Conservation (phyloP, 139 green algal genomes). For the Picochlorum sp. region DNA sequence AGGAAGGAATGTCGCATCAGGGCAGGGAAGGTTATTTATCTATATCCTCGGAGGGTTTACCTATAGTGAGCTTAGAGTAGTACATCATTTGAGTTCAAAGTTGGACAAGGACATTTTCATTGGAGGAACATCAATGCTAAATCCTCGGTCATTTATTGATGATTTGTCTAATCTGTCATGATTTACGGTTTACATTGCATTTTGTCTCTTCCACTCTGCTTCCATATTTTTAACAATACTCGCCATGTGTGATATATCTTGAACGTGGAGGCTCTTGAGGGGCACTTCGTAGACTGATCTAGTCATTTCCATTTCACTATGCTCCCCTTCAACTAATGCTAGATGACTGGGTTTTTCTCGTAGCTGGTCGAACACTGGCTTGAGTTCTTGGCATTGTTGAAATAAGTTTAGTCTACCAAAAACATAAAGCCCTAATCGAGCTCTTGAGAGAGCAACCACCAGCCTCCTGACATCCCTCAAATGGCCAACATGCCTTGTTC, state of each 20-base stretch:
- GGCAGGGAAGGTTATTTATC: slow-evolving; percentile 56
- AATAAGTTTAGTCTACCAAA: slow-evolving; percentile 82
- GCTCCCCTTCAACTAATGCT: slow-evolving; percentile 48
- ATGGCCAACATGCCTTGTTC: slow-evolving; percentile 83
- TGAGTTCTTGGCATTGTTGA: slow-evolving; percentile 87
- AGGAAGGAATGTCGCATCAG: background rate
- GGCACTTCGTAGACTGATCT: slow-evolving; percentile 15
- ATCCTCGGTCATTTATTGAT: slow-evolving; percentile 55
- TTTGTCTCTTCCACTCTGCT: slow-evolving; percentile 29
- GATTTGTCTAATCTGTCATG: slow-evolving; percentile 35
- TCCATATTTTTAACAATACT: slow-evolving; percentile 44
- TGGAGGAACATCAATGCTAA: slow-evolving; percentile 64
- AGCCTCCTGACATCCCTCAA: slow-evolving; percentile 90
- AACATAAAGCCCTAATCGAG: slow-evolving; percentile 93
- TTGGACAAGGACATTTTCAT: slow-evolving; percentile 71
- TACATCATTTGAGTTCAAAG: slow-evolving; percentile 55
- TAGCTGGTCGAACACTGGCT: slow-evolving; percentile 75
- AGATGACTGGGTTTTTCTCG: slow-evolving; percentile 69
- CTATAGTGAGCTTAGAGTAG: slow-evolving; percentile 72
- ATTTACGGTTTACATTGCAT: background rate
- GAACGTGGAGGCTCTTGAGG: slow-evolving; percentile 25
- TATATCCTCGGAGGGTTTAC: slow-evolving; percentile 84
- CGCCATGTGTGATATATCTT: slow-evolving; percentile 42
- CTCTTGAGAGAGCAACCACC: slow-evolving; percentile 88
- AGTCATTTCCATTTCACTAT: slow-evolving; percentile 5